phyloP scores from a whole-genome alignment of 805 yeast genomes.

The Ogataea methylovora region DNA sequence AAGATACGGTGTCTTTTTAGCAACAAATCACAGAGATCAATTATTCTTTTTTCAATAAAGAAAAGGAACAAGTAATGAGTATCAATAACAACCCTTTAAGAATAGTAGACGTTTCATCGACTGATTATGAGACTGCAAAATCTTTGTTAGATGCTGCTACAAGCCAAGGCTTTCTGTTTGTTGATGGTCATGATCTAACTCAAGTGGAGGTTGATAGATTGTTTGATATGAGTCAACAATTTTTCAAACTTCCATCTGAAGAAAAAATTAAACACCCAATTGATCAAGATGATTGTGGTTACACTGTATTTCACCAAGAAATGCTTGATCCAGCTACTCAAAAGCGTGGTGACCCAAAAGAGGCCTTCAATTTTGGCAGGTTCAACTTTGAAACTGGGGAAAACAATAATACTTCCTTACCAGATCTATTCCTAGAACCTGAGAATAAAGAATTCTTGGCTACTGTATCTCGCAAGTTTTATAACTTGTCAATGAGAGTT shows the following conservation, averaged over 20 bases:
- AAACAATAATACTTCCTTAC: conserved; percentile 30
- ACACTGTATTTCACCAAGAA: conserved; percentile 43
- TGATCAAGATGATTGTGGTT: conserved; percentile 35
- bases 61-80: too few relatives aligned
- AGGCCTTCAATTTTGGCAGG: conserved; percentile 56
- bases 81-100: conserved; percentile 22
- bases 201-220: conserved; percentile 30
- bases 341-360: conserved; percentile 50
- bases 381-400: conserved; percentile 43
- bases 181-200: conserved; percentile 45
- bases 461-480: conserved; percentile 31
- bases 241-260: conserved; percentile 28
- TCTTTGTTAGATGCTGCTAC: conserved; percentile 38
- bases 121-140: conserved; percentile 26
- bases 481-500: conserved; percentile 29
- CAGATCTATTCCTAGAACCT: conserved; percentile 37
- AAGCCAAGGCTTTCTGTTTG: conserved; percentile 42
- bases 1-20: too few relatives aligned
- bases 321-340: conserved; percentile 29
- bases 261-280: conserved; percentile 28
- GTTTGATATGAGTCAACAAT: conserved; percentile 30
- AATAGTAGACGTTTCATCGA: conserved; percentile 33
- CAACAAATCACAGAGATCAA: too few relatives aligned
- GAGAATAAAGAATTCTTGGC: conserved; percentile 28
- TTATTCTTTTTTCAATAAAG: too few relatives aligned